These are phyloP conservation scores for Boletus tomentosulus DNA, from an alignment of 768 basidiomycete genomes.

Conservation along the genomic window DNA sequence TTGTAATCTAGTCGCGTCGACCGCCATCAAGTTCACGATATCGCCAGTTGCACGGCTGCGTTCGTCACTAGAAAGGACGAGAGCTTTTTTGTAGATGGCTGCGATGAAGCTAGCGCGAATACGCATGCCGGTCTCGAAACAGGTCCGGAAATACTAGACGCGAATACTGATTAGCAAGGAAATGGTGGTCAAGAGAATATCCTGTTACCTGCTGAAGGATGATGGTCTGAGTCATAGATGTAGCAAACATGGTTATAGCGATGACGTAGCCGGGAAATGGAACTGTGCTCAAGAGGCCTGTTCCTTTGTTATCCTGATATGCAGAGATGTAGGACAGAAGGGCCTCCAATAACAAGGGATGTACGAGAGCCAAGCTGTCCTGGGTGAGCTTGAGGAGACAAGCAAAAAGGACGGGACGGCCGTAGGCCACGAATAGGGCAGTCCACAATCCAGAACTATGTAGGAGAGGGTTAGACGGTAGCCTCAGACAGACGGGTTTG, in stretches of 20 bases:
- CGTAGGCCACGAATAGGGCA: conserved; percentile 75
- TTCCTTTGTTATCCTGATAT: conserved; percentile 54
- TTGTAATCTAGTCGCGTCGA: conserved; percentile 75
- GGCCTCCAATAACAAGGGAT: conserved; percentile 81
- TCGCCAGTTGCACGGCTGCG: conserved; percentile 80
- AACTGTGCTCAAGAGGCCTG: conserved; percentile 28
- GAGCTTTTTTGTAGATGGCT: conserved; percentile 79
- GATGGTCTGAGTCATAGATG: conserved; percentile 74
- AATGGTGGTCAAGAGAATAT: background rate
- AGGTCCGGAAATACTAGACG: conserved; percentile 76
- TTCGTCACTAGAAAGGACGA: conserved; percentile 84
- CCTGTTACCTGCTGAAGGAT: conserved; percentile 68
- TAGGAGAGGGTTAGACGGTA: background rate
- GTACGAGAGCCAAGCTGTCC: conserved; percentile 77
- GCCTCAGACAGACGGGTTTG: background rate
- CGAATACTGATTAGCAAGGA: background rate
- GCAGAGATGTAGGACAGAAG: conserved; percentile 77
- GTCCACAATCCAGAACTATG: conserved; percentile 61
- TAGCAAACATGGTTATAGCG: conserved; percentile 74
- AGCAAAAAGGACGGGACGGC: conserved; percentile 65
- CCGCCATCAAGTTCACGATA: conserved; percentile 92
- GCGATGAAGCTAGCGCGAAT: conserved; percentile 85
- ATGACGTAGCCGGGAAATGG: conserved; percentile 70
- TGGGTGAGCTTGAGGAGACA: conserved; percentile 68
- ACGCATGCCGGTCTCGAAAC: conserved; percentile 89